These are phyloP conservation scores for Misopates orontium DNA, from an alignment of 257 asterid species.

Conservation along the genomic window DNA sequence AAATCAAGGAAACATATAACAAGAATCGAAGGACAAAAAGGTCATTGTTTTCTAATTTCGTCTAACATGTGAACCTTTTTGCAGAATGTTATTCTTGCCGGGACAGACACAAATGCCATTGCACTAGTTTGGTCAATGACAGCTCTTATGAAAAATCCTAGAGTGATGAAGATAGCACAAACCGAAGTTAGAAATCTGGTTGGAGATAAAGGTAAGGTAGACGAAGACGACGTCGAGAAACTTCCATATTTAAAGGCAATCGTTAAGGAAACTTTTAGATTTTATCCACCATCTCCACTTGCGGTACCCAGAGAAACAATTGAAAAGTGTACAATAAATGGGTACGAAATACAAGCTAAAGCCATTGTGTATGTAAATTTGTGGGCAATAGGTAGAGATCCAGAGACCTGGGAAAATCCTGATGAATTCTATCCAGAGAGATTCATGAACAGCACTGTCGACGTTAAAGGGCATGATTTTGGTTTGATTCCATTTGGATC, in stretches of 20 bases:
- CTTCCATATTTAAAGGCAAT: constrained; percentile 29
- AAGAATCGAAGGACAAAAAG: no score
- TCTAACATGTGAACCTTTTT: no score
- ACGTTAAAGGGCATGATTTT: constrained; percentile 24
- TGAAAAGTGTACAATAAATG: constrained; percentile 3
- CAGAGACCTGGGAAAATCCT: constrained; percentile 27
- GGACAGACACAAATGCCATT: constrained; percentile 18
- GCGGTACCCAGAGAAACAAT: constrained; percentile 29
- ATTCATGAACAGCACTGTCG: constrained; percentile 19
- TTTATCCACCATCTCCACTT: constrained; percentile 26
- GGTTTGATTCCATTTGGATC: constrained; percentile 32
- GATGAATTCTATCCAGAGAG: constrained; percentile 33
- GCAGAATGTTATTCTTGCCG: constrained; percentile 22
- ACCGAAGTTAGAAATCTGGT: constrained; percentile 15
- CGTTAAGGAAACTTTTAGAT: constrained; percentile 14
- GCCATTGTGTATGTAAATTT: constrained; percentile 28
- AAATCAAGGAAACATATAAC: no score
- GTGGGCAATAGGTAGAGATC: constrained; percentile 30
- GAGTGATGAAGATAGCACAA: constrained; percentile 14
- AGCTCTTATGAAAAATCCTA: constrained; percentile 10
- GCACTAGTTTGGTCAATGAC: constrained; percentile 23
- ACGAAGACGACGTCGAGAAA: constrained; percentile 21
- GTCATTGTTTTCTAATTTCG: no score
- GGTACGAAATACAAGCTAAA: constrained; percentile 25
- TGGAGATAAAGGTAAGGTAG: constrained; percentile 10